A percentile compares a stretch with the other conserved stretches of the same genome.
These are phyloP conservation scores for Vitis labrusca DNA, from an alignment of 164 flowering plant genomes.

Conservation along the genomic window DNA sequence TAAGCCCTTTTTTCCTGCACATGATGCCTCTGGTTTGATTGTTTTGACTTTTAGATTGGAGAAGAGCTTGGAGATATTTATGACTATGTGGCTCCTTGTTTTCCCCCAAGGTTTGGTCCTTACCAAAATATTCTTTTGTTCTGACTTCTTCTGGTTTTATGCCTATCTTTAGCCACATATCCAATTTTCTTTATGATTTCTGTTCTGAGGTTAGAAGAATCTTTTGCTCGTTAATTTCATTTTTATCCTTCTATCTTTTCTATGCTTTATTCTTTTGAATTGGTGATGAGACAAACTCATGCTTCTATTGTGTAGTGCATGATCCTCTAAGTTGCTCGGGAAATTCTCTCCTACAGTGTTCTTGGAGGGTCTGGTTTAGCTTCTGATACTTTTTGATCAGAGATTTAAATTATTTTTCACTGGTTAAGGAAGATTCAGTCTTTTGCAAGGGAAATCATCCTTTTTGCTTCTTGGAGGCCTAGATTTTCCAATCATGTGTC, in stretches of 20 bases:
- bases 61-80: slow-evolving; percentile 99
- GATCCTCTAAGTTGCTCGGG: no score
- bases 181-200: background rate
- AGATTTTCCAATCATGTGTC: no score
- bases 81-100: slow-evolving; percentile 97
- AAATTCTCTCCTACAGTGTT: no score
- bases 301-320: no score
- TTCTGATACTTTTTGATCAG: no score
- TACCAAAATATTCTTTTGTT: background rate
- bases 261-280: no score
- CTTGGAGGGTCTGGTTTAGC: no score
- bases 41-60: slow-evolving; percentile 60
- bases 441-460: no score
- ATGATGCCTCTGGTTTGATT: background rate
- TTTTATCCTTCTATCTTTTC: background rate
- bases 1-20: background rate
- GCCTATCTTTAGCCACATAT: background rate
- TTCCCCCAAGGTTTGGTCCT: slow-evolving; percentile 90
- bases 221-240: background rate
- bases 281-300: no score
- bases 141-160: background rate
- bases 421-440: no score
- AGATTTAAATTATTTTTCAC: no score
- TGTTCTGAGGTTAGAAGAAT: background rate
- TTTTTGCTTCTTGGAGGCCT: no score